Evolutionary conservation across 129 eudicot genomes (phyloP).

Genomic region (Lonicera japonica): DNA sequence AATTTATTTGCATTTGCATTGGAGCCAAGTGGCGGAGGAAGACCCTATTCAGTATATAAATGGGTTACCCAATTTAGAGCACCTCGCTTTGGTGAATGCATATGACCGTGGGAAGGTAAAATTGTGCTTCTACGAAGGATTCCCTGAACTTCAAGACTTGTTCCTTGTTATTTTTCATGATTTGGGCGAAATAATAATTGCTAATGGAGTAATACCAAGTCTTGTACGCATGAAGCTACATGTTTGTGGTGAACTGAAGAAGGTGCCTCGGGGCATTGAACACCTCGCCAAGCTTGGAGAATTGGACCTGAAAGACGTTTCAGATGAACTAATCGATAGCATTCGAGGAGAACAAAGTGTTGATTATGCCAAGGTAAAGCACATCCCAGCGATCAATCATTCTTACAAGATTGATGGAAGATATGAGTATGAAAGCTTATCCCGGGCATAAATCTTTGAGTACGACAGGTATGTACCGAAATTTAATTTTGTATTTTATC

Average conservation of each 20-base stretch:
- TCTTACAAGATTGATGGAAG: not conserved
- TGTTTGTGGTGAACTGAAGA: not conserved
- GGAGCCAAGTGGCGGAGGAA: not conserved
- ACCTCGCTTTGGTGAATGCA: not conserved
- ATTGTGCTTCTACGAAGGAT: not conserved
- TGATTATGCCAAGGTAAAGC: not conserved
- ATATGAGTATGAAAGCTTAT: not conserved
- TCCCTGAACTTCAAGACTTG: not conserved
- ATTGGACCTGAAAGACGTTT: not conserved
- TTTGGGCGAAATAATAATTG: not conserved
- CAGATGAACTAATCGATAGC: not conserved
- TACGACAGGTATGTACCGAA: no score
- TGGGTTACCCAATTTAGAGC: not conserved
- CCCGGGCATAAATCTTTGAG: not conserved
- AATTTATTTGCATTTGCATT: not conserved
- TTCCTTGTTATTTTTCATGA: not conserved
- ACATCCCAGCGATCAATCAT: slow-evolving; percentile 1
- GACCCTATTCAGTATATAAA: not conserved
- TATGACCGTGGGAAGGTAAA: not conserved
- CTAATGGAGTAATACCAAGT: not conserved
- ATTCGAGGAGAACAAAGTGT: slow-evolving; percentile 2
- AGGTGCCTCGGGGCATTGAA: not conserved
- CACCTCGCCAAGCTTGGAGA: not conserved
- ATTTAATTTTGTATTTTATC: no score
- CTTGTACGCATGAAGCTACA: not conserved